Percentiles rank a stretch among this genome's conserved stretches.
Conservation (phyloP, 2,329 filamentous ascomycete species). For the Zymoseptoria crescenta region DNA sequence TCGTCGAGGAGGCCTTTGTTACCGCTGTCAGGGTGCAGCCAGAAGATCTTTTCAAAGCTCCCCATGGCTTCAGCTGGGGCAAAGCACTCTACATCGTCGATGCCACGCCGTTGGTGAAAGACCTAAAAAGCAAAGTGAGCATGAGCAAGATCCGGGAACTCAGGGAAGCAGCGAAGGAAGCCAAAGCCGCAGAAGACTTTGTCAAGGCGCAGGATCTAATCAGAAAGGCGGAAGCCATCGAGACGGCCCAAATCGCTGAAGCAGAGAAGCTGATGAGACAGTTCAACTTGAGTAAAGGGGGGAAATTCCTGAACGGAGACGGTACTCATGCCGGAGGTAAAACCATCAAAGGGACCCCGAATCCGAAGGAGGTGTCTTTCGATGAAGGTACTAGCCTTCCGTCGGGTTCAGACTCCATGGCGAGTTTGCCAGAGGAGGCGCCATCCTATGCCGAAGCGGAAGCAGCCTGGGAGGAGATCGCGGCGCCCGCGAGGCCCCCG, state of each 20-base stretch:
- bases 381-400: background rate
- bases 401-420: background rate
- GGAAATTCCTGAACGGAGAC: background rate
- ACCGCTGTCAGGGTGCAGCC: background rate
- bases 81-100: background rate
- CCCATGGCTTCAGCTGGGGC: background rate
- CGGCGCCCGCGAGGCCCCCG: background rate
- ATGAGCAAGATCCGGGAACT: background rate
- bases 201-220: background rate
- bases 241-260: background rate
- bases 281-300: background rate
- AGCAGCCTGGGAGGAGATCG: background rate
- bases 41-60: background rate
- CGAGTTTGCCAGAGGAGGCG: background rate
- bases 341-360: background rate
- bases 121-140: background rate
- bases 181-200: background rate
- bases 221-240: background rate
- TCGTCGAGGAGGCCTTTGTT: background rate
- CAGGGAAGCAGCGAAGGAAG: background rate
- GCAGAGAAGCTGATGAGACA: background rate
- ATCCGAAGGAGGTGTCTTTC: background rate
- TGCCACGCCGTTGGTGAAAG: background rate
- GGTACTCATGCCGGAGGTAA: background rate
- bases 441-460: background rate